Evolutionary conservation across 176 grass and related monocot species (phyloP), one percentile per base, ranked within the genome.

Genomic region (Carex cristatella): DNA sequence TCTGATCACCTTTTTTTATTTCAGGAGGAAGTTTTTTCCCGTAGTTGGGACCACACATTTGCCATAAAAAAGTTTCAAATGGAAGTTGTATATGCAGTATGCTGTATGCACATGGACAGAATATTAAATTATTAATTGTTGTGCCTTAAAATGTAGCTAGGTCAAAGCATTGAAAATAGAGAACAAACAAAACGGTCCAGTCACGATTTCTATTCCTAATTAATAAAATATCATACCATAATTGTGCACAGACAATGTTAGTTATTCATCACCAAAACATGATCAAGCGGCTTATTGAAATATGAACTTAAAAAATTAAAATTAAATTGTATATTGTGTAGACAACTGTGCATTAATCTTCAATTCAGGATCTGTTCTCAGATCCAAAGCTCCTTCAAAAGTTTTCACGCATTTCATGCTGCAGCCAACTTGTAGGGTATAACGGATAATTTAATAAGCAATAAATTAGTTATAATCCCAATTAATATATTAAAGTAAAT

Each of bases 141-240:
- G 4, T 42, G 67, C 67, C 67, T n/a, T 42, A 4, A 69, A 70
- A 74, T 74, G 9, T 27, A 74, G 9, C 48, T 51, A 51, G n/a
- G 70, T 74, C 70, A 74, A 74, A 19, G 49, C 70, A 74, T 74
- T 49, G 70, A 74, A 74, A 74, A 27, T 19, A 74, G 70, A 69
- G 66, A 69, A 18, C 35, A 16, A 37, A 18, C 10, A 32, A 61
- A 61, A 61, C 59, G 59, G 63, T 65, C 63, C 28, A 65, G 63
- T 65, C 1, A 65, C 63, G 66, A 46, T 42, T 46, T 76, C 3
- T 11, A 13, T 27, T 54, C 72, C 48, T 15, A 31, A 63, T 81
- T 61, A 81, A 81, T 23, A 23, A 81, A 61, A 61, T 49, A 46
- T 7, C 44, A 46, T 8, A 7, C 44, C 44, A 46, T 46, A 9